Base-by-base conservation (phyloP, 176 grass and related monocot genomes). In the Aechmea fasciata region DNA sequence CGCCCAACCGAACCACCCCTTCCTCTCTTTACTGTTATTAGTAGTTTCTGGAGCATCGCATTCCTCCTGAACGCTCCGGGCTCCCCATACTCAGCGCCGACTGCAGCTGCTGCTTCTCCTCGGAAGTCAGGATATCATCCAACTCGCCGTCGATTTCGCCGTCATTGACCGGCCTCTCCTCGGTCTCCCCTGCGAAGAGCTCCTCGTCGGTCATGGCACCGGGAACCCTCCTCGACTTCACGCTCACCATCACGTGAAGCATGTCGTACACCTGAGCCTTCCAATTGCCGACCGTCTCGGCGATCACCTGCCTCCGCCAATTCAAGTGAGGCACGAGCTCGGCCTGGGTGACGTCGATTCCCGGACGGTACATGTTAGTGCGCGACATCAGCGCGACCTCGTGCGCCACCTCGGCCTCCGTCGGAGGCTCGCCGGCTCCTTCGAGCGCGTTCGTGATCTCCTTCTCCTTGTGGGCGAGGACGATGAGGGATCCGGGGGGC, bases 131-230 rank as follows among this genome's bases (percentile, higher is more conserved):
- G 4, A 99, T 79, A 49, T 90, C 89, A 41, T 90, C 88, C 57
- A 99, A 50, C 70, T 99, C 87, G 1, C 65, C 52, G 13, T 7
- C 19, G 33, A 41, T 5, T 41, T 41, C 33, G 33, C 33, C 75
- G 17, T 52, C 33, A 69, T 77, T 49, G 15, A 13, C 86, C 26
- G 74, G 80, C 73, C 85, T 87, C 67, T 90, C 94, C 68, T 93
- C 89, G 1, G 79, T 82, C 0, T 99, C 94, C 73, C 79, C 76
- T 2, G 82, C 78, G 67, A 99, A 99, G 49, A 99, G 79, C 69
- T 99, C 94, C 82, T 99, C 89, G 1, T 99, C 94, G 0, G 89
- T 88, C 94, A 99, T 90, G 3, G 94, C 94, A 66, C 94, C 94
- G 0, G 94, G 94, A 5, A 99, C 94, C 26, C 94, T 80, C 48